phyloP scores from a whole-genome alignment of 306 rosid genomes.

The Mimosa pudica region DNA sequence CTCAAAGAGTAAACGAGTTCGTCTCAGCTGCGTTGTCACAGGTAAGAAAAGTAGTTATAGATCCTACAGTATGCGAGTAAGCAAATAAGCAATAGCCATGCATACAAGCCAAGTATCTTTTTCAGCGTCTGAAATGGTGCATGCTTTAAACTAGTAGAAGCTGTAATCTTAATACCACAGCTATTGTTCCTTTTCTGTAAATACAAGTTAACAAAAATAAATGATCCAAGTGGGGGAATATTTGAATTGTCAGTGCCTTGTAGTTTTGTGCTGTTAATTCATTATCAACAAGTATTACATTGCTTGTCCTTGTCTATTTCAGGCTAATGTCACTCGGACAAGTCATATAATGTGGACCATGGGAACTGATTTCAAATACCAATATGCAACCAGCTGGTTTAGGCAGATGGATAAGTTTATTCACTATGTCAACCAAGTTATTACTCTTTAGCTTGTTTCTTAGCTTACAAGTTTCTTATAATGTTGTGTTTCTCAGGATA shows the following conservation, averaged over 20 bases:
- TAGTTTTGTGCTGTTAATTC: conserved; percentile 13
- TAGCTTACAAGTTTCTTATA: conserved; percentile 27
- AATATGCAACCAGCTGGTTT: conserved; percentile 87
- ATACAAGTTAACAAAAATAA: background rate
- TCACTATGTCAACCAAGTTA: conserved; percentile 87
- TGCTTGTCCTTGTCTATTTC: conserved; percentile 44
- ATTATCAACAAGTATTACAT: conserved; percentile 17
- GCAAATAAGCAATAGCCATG: background rate
- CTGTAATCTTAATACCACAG: background rate
- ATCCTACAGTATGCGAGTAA: background rate
- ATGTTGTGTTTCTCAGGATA: conserved; percentile 7
- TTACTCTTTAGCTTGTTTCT: conserved; percentile 20
- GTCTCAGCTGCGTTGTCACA: conserved; percentile 74
- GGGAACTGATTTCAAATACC: conserved; percentile 99
- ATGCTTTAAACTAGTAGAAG: background rate
- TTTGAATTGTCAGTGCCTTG: conserved; percentile 11
- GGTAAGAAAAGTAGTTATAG: conserved; percentile 38
- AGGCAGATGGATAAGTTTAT: conserved; percentile 90
- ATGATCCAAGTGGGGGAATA: conserved; percentile 16
- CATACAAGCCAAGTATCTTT: background rate
- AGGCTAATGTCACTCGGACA: conserved; percentile 94
- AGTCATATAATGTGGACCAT: conserved; percentile 98
- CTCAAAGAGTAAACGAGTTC: conserved; percentile 68
- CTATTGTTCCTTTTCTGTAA: background rate
- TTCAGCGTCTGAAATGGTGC: conserved; percentile 16